These are phyloP conservation scores for Apiospora marii DNA, from an alignment of 2,329 filamentous ascomycete genomes.

Conservation along the genomic window DNA sequence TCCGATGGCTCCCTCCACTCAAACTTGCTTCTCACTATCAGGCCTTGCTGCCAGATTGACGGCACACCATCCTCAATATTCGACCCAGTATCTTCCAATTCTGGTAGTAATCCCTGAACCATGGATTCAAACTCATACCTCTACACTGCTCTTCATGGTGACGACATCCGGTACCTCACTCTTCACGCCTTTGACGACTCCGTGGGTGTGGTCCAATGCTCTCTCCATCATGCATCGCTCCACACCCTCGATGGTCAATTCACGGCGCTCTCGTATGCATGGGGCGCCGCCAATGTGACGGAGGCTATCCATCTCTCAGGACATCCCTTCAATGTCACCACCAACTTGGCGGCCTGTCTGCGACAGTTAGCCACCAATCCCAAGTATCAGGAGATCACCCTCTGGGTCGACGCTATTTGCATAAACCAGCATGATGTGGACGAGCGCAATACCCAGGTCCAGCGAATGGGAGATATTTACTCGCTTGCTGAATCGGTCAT, in stretches of 20 bases:
- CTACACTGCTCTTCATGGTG: not conserved
- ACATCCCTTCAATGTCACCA: not conserved
- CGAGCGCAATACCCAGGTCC: conserved; percentile 24
- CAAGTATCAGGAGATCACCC: not conserved
- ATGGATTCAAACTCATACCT: not conserved
- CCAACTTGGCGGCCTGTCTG: conserved; percentile 13
- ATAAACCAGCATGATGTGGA: conserved; percentile 24
- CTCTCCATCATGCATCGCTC: not conserved
- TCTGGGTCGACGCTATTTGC: conserved; percentile 22
- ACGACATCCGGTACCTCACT: not conserved
- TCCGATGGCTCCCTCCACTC: too few species aligned
- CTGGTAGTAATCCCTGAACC: not conserved
- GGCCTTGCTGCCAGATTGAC: too few species aligned
- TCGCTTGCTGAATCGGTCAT: conserved; percentile 14
- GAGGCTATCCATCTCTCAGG: conserved; percentile 15
- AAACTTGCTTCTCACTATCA: too few species aligned
- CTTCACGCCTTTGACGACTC: not conserved
- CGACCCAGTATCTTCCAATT: too few species aligned
- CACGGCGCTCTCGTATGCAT: conserved; percentile 24
- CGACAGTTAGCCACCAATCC: not conserved
- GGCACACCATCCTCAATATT: too few species aligned
- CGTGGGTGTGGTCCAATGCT: not conserved
- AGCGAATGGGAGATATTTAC: conserved; percentile 26
- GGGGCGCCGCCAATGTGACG: conserved; percentile 21
- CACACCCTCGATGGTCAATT: not conserved